Evolutionary conservation across 1,139 yeast genomes (phyloP), one percentile per base, ranked within the genome.

Genomic region (Pichia sp.): DNA sequence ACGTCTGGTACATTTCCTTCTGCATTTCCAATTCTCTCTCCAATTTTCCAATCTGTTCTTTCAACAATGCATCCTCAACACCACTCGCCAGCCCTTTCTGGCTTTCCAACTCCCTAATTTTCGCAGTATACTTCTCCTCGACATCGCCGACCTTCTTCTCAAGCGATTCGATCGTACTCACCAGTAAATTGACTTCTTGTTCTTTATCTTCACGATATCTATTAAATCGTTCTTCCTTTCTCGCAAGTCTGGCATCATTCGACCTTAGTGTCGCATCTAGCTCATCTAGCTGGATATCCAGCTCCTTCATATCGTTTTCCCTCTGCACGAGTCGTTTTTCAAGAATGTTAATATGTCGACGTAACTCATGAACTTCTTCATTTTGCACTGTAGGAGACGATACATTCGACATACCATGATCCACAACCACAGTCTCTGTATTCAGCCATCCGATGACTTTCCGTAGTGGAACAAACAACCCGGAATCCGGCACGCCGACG

Each of bases 381-480:
- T 27, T 21, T 24, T 11, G 20, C 27, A 18, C 15, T 19, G 30
- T 7, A n/a, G 40, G 34, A 9, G 40, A 38, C 9, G 24, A 22
- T 7, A 18, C 9, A 19, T 28, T 28, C n/a, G 34, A 14, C n/a
- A 15, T 32, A n/a, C 4, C 20, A 22, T 20, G 4, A 34, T 3
- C 20, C 12, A 10, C 15, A 11, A n/a, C 7, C 9, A 34, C 18
- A 17, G 15, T 18, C 37, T 30, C 15, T 20, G 5, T 24, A 18
- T 30, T 18, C 6, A 51, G 10, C 56, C 56, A 53, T 2, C 47
- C 41, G 21, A 50, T 36, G 24, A 88, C 72, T 58, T 88, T 77
- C 22, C 81, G 80, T 58, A 81, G 77, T 3, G 91, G 84, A 39
- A 89, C 71, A 59, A 90, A 90, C 32, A 90, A 65, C 0, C 96